Conservation (phyloP, 2,329 filamentous ascomycete species). For the Leptosphaerulina australis region DNA sequence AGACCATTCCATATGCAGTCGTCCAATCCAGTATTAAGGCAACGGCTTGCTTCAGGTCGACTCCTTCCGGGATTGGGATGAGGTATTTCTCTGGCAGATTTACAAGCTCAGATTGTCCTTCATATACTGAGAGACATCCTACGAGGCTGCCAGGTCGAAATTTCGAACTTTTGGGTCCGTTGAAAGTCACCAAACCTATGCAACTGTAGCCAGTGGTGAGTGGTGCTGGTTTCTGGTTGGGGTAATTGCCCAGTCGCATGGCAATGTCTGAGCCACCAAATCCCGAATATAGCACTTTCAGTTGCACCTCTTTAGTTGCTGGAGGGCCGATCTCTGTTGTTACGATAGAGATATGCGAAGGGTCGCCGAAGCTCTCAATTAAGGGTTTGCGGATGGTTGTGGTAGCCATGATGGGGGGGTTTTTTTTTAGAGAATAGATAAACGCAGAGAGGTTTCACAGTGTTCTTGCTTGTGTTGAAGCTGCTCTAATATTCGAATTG, state of each 20-base stretch:
- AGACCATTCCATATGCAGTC: slow-evolving; percentile 42
- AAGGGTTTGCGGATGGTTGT: slow-evolving; percentile 54
- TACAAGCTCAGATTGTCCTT: slow-evolving; percentile 52
- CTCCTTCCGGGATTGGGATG: slow-evolving; percentile 49
- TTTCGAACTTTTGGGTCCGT: slow-evolving; percentile 43
- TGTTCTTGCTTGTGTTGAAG: not conserved
- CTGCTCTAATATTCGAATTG: not conserved
- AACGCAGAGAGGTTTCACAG: not conserved
- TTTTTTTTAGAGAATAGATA: not conserved
- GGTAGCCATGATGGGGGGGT: slow-evolving; percentile 29
- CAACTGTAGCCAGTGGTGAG: slow-evolving; percentile 59
- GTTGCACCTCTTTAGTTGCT: slow-evolving; percentile 53
- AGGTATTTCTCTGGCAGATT: slow-evolving; percentile 58
- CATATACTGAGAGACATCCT: slow-evolving; percentile 39
- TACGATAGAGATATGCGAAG: slow-evolving; percentile 48
- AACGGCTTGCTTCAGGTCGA: slow-evolving; percentile 52
- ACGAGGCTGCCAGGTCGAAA: slow-evolving; percentile 36
- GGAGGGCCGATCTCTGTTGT: slow-evolving; percentile 49
- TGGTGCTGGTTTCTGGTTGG: slow-evolving; percentile 54
- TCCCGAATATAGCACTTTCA: slow-evolving; percentile 56
- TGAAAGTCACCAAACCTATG: slow-evolving; percentile 51
- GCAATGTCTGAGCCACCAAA: slow-evolving; percentile 58
- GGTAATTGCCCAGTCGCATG: slow-evolving; percentile 59
- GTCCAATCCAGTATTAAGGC: slow-evolving; percentile 56
- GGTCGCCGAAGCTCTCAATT: slow-evolving; percentile 53